Conservation (phyloP, 345 rosid genomes). For the Pseudoturritis turrita region DNA sequence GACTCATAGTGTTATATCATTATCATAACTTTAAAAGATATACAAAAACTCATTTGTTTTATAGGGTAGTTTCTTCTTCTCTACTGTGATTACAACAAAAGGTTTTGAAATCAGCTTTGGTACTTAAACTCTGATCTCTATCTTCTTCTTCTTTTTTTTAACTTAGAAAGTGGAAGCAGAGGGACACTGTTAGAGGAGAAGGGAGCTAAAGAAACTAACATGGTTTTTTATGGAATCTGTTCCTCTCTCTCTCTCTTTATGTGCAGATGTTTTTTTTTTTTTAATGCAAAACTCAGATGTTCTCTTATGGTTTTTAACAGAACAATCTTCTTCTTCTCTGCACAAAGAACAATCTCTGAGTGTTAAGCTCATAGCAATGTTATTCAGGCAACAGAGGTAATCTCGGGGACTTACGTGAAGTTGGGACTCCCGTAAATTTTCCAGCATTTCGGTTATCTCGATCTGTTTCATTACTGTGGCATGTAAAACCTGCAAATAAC, state of each 20-base stretch:
- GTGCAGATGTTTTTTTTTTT: not conserved
- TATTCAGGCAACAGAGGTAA: not conserved
- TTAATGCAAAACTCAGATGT: constrained; percentile 27
- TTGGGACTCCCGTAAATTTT: constrained; percentile 49
- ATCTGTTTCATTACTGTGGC: constrained; percentile 68
- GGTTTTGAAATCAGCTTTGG: not conserved
- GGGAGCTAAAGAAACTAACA: constrained; percentile 15
- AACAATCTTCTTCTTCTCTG: constrained; percentile 35
- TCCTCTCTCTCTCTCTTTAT: constrained; percentile 18
- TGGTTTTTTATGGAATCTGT: not conserved
- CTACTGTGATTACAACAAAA: constrained; percentile 16
- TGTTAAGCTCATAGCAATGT: constrained; percentile 5
- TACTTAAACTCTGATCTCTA: constrained; percentile 13
- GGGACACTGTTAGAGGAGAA: constrained; percentile 15
- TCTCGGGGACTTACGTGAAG: constrained; percentile 54
- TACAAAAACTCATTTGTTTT: not conserved
- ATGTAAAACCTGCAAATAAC: constrained; percentile 57
- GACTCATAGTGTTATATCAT: not conserved
- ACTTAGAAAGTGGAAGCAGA: constrained; percentile 13
- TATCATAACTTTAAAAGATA: not conserved
- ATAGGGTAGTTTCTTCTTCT: not conserved
- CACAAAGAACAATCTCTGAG: not conserved
- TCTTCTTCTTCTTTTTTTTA: not conserved
- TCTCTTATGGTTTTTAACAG: constrained; percentile 15
- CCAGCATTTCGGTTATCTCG: constrained; percentile 64